These are phyloP conservation scores for Durusdinium trenchii DNA, from an alignment of 73 alveolate species.

Conservation along the genomic window DNA sequence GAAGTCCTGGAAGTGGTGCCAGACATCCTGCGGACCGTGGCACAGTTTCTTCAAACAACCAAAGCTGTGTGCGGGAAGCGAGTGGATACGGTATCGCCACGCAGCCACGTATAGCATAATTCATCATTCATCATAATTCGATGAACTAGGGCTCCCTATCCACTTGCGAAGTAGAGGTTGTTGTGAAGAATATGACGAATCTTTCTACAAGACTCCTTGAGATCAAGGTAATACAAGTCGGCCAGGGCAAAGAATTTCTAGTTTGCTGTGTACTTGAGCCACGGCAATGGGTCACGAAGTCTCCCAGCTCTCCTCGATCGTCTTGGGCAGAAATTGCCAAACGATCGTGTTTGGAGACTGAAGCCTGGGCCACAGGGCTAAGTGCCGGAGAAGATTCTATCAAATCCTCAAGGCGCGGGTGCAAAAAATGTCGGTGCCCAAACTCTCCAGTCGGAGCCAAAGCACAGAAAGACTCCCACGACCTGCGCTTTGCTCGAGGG, in stretches of 20 bases:
- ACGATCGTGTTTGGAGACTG: slow-evolving; percentile 48
- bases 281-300: neutral
- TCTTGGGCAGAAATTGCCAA: slow-evolving; percentile 32
- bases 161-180: neutral
- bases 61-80: neutral
- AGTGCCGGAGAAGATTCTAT: neutral
- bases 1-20: slow-evolving; percentile 21
- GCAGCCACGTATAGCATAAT: neutral
- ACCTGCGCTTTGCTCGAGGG: no score
- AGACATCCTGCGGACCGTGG: neutral
- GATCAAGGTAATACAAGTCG: neutral
- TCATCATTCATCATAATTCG: neutral
- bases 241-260: neutral
- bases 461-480: slow-evolving; percentile 13
- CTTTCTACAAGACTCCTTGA: neutral
- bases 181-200: neutral
- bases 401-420: neutral
- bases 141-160: neutral
- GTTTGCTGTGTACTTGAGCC: no score
- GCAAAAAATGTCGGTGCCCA: neutral
- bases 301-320: slow-evolving; percentile 34
- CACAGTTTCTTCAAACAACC: neutral
- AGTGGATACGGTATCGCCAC: no score
- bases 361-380: neutral
- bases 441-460: neutral